Base-by-base conservation (phyloP, 2,329 filamentous ascomycete species). In the Colletotrichum spaethianum region DNA sequence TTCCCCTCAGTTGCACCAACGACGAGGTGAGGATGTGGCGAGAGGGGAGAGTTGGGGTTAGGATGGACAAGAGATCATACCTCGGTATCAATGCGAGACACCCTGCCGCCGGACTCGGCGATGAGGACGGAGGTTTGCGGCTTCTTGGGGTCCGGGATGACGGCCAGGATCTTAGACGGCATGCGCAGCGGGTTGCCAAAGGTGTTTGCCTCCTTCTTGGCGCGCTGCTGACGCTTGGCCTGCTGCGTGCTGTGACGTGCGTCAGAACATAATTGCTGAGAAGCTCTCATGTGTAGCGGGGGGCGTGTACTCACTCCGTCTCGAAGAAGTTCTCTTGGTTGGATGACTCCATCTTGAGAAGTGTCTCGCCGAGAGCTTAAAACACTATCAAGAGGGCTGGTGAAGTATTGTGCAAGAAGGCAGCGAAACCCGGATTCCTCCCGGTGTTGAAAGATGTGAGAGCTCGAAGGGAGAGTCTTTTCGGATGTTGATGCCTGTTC, bases 251-350 rank as follows among this genome's bases (percentile, higher is more conserved):
- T 65, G 23, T 2, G 7, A 1, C 7, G 6, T 1, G 1, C 14
- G 55, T 74, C 28, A 70, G 79, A 26, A 16, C 4, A 16, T 1
- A 6, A n/a, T 9, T 77, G 84, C 88, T 40, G 26, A 31, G n/a
- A 2, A 26, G 26, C 4, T 8, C n/a, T 1, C n/a, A 9, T 1
- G 20, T 12, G 31, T 4, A 3, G 18, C 8, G 2, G 18, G 6
- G 9, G 44, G 20, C 8, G 40, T 62, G 28, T 31, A 81, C 91
- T 83, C 84, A 96, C 94, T 95, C 93, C 38, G 95, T 97, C 82
- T 98, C 94, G 80, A 98, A 98, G 86, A 97, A 98, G 79, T 96
- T 91, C 38, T 93, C 92, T 63, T 92, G 88, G 78, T 97, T 90
- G 62, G 89, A 88, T 36, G 93, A 93, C 74, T 90, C 88, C 81